Conservation (phyloP, 1,139 yeast genomes). For the Yamadazyma jaroonii region DNA sequence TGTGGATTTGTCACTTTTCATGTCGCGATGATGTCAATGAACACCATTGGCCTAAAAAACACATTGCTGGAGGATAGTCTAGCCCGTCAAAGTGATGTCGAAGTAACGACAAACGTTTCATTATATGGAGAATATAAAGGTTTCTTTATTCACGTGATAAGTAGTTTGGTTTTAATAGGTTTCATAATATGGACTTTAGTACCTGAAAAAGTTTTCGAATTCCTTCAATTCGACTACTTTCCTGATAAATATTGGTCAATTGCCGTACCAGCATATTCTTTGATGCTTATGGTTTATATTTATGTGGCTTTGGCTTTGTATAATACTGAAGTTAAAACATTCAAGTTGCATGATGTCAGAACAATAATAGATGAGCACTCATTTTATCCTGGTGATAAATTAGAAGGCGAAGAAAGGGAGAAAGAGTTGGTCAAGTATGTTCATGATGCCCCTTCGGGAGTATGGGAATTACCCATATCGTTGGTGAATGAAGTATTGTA, state of each 20-base stretch:
- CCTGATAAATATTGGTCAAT: constrained; percentile 90
- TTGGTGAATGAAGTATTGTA: constrained; percentile 72
- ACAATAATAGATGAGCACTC: constrained; percentile 71
- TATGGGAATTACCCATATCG: constrained; percentile 75
- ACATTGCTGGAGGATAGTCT: constrained; percentile 44
- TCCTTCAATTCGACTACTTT: constrained; percentile 64
- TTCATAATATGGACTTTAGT: constrained; percentile 71
- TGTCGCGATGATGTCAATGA: too few species aligned
- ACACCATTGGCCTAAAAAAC: too few species aligned
- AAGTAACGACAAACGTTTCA: constrained; percentile 62
- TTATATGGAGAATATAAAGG: constrained; percentile 81
- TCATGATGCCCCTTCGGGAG: constrained; percentile 69
- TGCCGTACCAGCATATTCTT: constrained; percentile 66
- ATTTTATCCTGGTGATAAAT: constrained; percentile 36
- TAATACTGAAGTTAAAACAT: constrained; percentile 71
- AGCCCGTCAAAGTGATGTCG: constrained; percentile 75
- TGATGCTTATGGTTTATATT: constrained; percentile 67
- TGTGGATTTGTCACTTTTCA: too few species aligned
- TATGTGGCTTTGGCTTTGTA: constrained; percentile 70
- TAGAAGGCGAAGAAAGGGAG: neutral
- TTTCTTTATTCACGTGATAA: constrained; percentile 69
- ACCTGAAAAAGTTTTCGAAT: constrained; percentile 52
- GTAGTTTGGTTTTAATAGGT: constrained; percentile 46
- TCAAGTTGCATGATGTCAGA: constrained; percentile 53
- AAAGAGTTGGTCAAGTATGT: constrained; percentile 31